Percentiles rank a stretch among this genome's conserved stretches.
Evolutionary conservation across 2,329 filamentous ascomycete species (phyloP).

Genomic region (Neofusicoccum umdonicola): DNA sequence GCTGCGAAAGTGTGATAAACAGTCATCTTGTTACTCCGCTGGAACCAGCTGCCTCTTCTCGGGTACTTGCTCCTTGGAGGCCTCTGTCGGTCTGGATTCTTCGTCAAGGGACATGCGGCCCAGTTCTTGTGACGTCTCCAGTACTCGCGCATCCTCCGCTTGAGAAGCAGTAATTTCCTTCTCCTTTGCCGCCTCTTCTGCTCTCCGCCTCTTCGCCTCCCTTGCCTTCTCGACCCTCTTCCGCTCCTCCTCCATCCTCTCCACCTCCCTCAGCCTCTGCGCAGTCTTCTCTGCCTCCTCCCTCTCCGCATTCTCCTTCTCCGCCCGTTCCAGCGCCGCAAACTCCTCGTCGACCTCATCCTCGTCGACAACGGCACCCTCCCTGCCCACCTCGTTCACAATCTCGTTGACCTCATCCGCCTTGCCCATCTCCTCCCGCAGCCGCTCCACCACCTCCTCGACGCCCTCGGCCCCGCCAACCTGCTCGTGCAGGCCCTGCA

Average conservation of each 20-base stretch:
- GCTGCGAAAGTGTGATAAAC: background rate
- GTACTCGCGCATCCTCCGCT: background rate
- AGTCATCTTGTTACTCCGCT: background rate
- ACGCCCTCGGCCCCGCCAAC: constrained; percentile 75
- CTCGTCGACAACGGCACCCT: constrained; percentile 62
- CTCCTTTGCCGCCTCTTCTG: background rate
- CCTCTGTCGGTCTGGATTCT: background rate
- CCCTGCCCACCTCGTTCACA: constrained; percentile 59
- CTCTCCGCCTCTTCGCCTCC: background rate
- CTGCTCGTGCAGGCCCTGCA: constrained; percentile 71
- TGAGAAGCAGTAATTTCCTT: background rate
- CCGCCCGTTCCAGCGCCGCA: constrained; percentile 66
- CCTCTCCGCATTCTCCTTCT: constrained; percentile 65
- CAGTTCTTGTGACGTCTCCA: constrained; percentile 11
- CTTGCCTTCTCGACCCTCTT: constrained; percentile 3
- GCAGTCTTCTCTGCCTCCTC: constrained; percentile 41
- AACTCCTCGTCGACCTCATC: constrained; percentile 85
- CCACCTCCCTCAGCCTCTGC: constrained; percentile 40
- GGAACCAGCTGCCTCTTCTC: background rate
- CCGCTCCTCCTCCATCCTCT: constrained; percentile 39
- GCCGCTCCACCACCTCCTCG: constrained; percentile 69
- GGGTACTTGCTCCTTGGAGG: background rate
- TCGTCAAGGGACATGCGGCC: constrained; percentile 12
- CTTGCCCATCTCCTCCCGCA: constrained; percentile 74
- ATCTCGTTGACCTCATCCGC: constrained; percentile 76